Evolutionary conservation across 768 basidiomycete species (phyloP).

Genomic region (Pisolithus orientalis): DNA sequence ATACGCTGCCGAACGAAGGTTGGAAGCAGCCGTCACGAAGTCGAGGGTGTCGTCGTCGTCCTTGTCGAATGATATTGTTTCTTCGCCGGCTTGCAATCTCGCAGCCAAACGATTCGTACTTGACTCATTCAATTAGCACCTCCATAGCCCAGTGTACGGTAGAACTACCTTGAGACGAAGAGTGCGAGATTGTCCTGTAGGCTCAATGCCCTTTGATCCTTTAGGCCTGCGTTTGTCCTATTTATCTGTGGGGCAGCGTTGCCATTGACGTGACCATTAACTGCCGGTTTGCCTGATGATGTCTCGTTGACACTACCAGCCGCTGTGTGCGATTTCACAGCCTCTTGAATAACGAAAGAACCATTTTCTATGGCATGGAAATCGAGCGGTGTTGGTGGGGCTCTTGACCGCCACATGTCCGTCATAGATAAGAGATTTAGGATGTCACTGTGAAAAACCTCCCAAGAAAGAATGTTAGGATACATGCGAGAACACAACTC

Average conservation of each 20-base stretch:
- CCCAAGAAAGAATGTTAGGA: background rate
- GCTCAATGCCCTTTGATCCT: constrained; percentile 75
- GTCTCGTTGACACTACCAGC: constrained; percentile 2
- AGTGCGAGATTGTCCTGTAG: constrained; percentile 77
- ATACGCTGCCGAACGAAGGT: constrained; percentile 87
- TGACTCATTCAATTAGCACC: constrained; percentile 7
- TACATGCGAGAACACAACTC: background rate
- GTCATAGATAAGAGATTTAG: constrained; percentile 84
- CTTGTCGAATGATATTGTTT: constrained; percentile 87
- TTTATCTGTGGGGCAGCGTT: constrained; percentile 3
- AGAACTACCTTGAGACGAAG: constrained; percentile 73
- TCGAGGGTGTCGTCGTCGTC: constrained; percentile 96
- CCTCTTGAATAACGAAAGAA: constrained; percentile 44
- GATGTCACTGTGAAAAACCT: constrained; percentile 91
- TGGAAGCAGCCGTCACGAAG: constrained; percentile 93
- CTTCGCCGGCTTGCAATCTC: constrained; percentile 59
- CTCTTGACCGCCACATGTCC: constrained; percentile 94
- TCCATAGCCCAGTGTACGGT: background rate
- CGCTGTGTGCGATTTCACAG: constrained; percentile 5
- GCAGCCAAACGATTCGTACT: constrained; percentile 78
- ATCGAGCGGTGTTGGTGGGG: constrained; percentile 80
- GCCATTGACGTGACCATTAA: constrained; percentile 23
- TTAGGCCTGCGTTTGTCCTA: constrained; percentile 38
- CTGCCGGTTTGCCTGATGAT: constrained; percentile 9
- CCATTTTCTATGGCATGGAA: constrained; percentile 69